These are phyloP conservation scores for Coleophoma cylindrospora DNA, from an alignment of 2,329 filamentous ascomycete species.

Conservation along the genomic window DNA sequence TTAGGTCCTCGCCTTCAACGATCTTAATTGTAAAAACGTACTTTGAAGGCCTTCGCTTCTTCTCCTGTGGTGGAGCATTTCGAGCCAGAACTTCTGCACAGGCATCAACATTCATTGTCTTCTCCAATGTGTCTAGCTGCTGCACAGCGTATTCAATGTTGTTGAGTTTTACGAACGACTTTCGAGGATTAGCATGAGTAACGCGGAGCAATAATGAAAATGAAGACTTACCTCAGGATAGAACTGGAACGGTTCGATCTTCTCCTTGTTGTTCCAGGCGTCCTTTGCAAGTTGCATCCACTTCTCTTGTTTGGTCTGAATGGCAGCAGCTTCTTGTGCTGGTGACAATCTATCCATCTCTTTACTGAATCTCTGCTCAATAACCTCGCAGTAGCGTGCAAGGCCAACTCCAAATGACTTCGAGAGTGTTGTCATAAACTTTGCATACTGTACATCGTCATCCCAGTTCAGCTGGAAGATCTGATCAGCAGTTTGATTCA, in stretches of 20 bases:
- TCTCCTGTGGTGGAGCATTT: constrained; percentile 64
- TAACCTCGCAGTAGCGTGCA: constrained; percentile 82
- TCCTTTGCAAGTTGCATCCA: constrained; percentile 93
- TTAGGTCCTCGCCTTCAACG: constrained; percentile 94
- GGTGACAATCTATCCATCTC: constrained; percentile 93
- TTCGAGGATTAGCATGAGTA: constrained; percentile 23
- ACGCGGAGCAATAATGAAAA: background rate
- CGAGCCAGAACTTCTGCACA: constrained; percentile 79
- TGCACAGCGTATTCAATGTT: constrained; percentile 94
- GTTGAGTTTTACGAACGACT: constrained; percentile 97
- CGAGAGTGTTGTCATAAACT: constrained; percentile 92
- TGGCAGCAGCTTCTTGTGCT: constrained; percentile 74
- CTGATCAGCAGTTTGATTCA: constrained; percentile 87
- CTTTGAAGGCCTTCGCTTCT: constrained; percentile 66
- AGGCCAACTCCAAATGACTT: constrained; percentile 81
- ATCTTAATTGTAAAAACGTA: constrained; percentile 99
- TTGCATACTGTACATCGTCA: constrained; percentile 87
- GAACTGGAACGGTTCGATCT: constrained; percentile 95
- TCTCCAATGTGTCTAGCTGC: constrained; percentile 86
- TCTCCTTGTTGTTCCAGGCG: constrained; percentile 86
- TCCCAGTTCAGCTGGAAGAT: constrained; percentile 86
- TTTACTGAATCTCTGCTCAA: constrained; percentile 78
- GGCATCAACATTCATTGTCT: constrained; percentile 83
- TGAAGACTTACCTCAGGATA: constrained; percentile 68
- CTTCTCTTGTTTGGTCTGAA: constrained; percentile 82